These are phyloP conservation scores for Solanum pinnatisectum DNA, from an alignment of 257 asterid genomes.

Conservation along the genomic window DNA sequence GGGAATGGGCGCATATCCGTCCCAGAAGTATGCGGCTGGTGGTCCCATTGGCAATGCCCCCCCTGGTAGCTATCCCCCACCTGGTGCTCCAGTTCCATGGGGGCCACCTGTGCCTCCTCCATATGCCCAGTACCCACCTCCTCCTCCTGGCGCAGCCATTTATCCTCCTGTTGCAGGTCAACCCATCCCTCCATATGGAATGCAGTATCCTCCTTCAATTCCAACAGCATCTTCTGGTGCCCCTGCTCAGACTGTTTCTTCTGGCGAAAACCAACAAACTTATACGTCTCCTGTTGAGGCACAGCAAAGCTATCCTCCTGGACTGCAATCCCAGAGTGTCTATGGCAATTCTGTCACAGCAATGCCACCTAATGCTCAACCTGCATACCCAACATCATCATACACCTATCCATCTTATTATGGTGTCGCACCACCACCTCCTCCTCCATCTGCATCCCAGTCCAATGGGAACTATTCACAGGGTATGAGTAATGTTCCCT, in stretches of 20 bases:
- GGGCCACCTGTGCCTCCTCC: slow-evolving; percentile 68
- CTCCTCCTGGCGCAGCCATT: slow-evolving; percentile 73
- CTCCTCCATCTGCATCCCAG: slow-evolving; percentile 48
- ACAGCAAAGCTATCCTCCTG: slow-evolving; percentile 73
- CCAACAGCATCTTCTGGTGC: slow-evolving; percentile 56
- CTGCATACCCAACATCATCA: slow-evolving; percentile 44
- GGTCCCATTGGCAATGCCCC: slow-evolving; percentile 53
- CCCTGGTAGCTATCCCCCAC: slow-evolving; percentile 34
- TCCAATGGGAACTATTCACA: slow-evolving; percentile 45
- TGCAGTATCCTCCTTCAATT: slow-evolving; percentile 62
- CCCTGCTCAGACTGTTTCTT: slow-evolving; percentile 31
- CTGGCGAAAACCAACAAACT: slow-evolving; percentile 49
- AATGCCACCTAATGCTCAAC: slow-evolving; percentile 47
- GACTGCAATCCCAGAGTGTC: slow-evolving; percentile 52
- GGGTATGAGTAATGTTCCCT: slow-evolving; percentile 56
- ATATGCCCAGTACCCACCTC: slow-evolving; percentile 62
- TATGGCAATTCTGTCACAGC: slow-evolving; percentile 44
- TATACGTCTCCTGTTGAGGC: slow-evolving; percentile 57
- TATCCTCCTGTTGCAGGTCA: slow-evolving; percentile 56
- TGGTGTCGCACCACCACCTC: slow-evolving; percentile 46
- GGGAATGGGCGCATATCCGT: slow-evolving; percentile 56
- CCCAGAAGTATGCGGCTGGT: slow-evolving; percentile 70
- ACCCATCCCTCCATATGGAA: slow-evolving; percentile 42
- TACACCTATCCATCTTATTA: slow-evolving; percentile 63
- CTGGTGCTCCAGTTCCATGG: slow-evolving; percentile 56